These are phyloP conservation scores for Taxawa tesnikishii DNA, from an alignment of 2,329 filamentous ascomycete species.

Conservation along the genomic window DNA sequence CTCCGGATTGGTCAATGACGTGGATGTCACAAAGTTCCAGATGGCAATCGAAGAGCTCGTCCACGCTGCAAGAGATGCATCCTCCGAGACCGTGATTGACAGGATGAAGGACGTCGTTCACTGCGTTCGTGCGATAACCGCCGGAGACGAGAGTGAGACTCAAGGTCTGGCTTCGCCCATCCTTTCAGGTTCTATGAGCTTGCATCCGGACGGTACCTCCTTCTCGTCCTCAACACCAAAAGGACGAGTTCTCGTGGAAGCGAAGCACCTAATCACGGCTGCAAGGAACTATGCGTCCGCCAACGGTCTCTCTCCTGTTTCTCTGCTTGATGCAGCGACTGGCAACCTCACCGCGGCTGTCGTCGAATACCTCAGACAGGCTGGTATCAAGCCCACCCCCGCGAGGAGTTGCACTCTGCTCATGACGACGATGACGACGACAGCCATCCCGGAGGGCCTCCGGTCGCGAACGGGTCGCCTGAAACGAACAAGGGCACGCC, in stretches of 20 bases:
- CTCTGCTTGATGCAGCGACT: constrained; percentile 81
- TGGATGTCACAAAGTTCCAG: constrained; percentile 91
- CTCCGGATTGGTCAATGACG: constrained; percentile 72
- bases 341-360: constrained; percentile 79
- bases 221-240: background rate
- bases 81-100: constrained; percentile 63
- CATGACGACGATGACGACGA: constrained; percentile 40
- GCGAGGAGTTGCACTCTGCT: constrained; percentile 64
- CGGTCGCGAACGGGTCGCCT: constrained; percentile 3
- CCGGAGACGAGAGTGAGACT: constrained; percentile 48
- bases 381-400: constrained; percentile 69
- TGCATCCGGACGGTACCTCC: background rate
- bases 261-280: constrained; percentile 90
- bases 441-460: constrained; percentile 4
- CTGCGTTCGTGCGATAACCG: constrained; percentile 71
- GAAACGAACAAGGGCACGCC: constrained; percentile 4
- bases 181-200: background rate
- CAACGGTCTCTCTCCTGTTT: constrained; percentile 81
- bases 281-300: constrained; percentile 81
- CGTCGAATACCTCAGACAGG: constrained; percentile 70
- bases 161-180: constrained; percentile 29
- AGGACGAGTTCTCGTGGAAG: constrained; percentile 37
- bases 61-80: constrained; percentile 59
- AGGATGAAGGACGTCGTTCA: constrained; percentile 79
- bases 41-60: constrained; percentile 86